These are phyloP conservation scores for Boletus sp. DNA, from an alignment of 768 basidiomycete species.

Conservation along the genomic window DNA sequence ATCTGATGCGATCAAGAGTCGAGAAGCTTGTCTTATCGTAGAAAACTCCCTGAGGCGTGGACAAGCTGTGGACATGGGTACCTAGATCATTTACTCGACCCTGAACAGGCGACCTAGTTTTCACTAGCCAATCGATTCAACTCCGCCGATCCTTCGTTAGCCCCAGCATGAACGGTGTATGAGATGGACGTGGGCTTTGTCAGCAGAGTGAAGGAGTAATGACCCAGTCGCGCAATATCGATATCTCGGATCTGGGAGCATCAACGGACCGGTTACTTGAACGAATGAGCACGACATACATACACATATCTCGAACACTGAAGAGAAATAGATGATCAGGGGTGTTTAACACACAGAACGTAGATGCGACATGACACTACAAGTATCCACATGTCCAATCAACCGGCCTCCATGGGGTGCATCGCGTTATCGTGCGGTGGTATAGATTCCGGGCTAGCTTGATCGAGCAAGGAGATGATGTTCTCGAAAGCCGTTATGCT, in stretches of 20 bases:
- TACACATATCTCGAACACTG: background rate
- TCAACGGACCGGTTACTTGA: background rate
- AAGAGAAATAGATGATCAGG: background rate
- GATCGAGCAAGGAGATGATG: too few relatives aligned
- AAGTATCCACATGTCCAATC: background rate
- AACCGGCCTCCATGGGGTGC: too few relatives aligned
- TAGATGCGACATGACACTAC: background rate
- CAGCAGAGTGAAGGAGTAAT: too few relatives aligned
- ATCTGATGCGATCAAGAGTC: slow-evolving; percentile 2
- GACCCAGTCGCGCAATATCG: background rate
- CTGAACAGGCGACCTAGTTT: background rate
- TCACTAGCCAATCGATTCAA: background rate
- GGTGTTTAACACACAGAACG: background rate
- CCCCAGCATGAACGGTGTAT: background rate
- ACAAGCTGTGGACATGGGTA: background rate
- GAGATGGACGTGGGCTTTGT: background rate
- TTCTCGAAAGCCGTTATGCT: too few relatives aligned
- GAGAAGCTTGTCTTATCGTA: background rate
- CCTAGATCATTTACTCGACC: background rate
- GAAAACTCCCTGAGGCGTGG: background rate
- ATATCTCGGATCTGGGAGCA: background rate
- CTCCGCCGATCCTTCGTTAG: background rate
- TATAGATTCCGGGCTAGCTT: too few relatives aligned
- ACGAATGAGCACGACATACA: slow-evolving; percentile 6
- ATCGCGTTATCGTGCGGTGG: too few relatives aligned